Evolutionary conservation across 1,139 yeast species (phyloP).

Genomic region (Candida sojae): DNA sequence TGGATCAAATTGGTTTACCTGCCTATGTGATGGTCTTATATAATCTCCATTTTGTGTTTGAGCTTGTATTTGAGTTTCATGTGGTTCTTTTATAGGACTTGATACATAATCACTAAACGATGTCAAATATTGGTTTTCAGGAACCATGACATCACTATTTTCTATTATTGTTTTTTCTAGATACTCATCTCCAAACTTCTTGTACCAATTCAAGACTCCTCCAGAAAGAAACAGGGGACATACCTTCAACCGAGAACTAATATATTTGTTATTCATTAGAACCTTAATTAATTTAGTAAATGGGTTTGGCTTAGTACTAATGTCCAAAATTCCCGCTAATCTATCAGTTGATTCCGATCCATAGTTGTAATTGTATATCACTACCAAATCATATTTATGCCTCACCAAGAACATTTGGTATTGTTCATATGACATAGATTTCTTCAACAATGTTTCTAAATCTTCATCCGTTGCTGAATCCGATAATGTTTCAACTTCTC

Average conservation of each 20-base stretch:
- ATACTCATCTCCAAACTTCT: constrained; percentile 30
- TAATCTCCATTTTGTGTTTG: constrained; percentile 5
- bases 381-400: constrained; percentile 57
- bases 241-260: constrained; percentile 35
- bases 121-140: constrained; percentile 24
- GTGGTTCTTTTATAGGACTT: constrained; percentile 25
- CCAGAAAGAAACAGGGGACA: constrained; percentile 42
- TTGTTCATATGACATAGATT: constrained; percentile 57
- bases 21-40: constrained; percentile 6
- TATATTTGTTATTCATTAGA: constrained; percentile 41
- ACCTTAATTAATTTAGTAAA: constrained; percentile 55
- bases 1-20: constrained; percentile 7
- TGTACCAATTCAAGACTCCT: constrained; percentile 43
- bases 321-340: constrained; percentile 23
- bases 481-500: constrained; percentile 1
- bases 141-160: background rate
- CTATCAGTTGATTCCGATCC: constrained; percentile 31
- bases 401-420: constrained; percentile 52
- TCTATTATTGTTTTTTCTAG: constrained; percentile 20
- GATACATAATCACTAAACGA: constrained; percentile 44
- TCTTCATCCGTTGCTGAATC: constrained; percentile 51
- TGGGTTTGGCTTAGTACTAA: constrained; percentile 30
- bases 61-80: background rate
- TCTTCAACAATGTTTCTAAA: constrained; percentile 56
- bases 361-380: constrained; percentile 55